phyloP scores from a whole-genome alignment of 2,329 filamentous ascomycete species.

The Calonectria honghensis region DNA sequence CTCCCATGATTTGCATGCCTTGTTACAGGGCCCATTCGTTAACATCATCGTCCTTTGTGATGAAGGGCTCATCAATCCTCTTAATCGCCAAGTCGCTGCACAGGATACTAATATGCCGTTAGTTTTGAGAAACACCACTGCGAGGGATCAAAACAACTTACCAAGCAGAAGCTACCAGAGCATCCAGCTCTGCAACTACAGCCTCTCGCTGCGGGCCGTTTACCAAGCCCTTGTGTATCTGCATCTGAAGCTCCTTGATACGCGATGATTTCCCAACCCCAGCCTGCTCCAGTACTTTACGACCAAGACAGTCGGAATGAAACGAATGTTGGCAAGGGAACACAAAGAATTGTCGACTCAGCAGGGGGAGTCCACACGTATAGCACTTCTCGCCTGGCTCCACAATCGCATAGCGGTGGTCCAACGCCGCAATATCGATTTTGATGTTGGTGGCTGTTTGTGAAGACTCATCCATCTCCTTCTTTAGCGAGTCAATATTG shows the following conservation, averaged over 20 bases:
- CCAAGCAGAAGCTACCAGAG: constrained; percentile 93
- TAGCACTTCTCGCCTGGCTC: constrained; percentile 97
- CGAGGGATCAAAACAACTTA: constrained; percentile 64
- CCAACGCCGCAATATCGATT: constrained; percentile 88
- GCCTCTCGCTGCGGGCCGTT: constrained; percentile 84
- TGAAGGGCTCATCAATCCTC: constrained; percentile 94
- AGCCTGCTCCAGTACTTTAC: constrained; percentile 87
- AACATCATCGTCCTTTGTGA: constrained; percentile 81
- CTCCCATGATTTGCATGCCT: constrained; percentile 40
- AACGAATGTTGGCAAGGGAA: constrained; percentile 99
- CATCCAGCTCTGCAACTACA: constrained; percentile 91
- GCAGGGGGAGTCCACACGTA: constrained; percentile 87
- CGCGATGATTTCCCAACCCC: constrained; percentile 84
- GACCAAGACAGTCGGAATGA: constrained; percentile 94
- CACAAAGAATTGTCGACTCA: constrained; percentile 96
- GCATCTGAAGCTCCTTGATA: constrained; percentile 89
- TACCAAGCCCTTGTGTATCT: constrained; percentile 85
- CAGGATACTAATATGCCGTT: constrained; percentile 79
- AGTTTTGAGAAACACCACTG: constrained; percentile 37
- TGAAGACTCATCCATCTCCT: constrained; percentile 96
- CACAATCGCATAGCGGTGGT: constrained; percentile 94
- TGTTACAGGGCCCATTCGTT: constrained; percentile 85
- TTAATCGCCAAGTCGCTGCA: constrained; percentile 97
- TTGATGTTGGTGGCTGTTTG: constrained; percentile 94
- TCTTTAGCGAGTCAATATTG: constrained; percentile 90